These are phyloP conservation scores for Apiotrichum mycotoxinovorans DNA, from an alignment of 1,284 basidiomycete genomes.

Conservation along the genomic window DNA sequence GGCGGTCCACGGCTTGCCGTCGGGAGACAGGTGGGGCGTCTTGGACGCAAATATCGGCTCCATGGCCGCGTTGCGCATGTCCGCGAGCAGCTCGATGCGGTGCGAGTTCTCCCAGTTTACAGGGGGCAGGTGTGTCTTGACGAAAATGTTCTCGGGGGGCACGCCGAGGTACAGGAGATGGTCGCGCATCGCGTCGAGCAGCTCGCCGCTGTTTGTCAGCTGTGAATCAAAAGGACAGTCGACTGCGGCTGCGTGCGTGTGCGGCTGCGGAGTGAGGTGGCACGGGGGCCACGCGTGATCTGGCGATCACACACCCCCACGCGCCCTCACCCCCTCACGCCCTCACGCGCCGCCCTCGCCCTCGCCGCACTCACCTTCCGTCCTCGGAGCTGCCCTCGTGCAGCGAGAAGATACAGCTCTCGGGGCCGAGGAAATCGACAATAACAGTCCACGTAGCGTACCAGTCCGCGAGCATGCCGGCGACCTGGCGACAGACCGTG, in stretches of 20 bases:
- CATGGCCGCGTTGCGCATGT: conserved; percentile 51
- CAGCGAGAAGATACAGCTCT: conserved; percentile 38
- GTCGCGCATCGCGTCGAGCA: conserved; percentile 37
- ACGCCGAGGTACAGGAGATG: conserved; percentile 45
- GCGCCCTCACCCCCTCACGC: too few species aligned
- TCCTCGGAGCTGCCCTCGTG: conserved; percentile 42
- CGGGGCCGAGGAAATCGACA: conserved; percentile 44
- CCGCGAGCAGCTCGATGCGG: conserved; percentile 48
- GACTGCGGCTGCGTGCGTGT: too few species aligned
- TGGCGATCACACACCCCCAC: too few species aligned
- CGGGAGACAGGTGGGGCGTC: conserved; percentile 34
- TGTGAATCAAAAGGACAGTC: too few species aligned
- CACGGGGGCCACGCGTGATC: too few species aligned
- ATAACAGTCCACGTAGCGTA: conserved; percentile 46
- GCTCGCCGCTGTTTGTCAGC: conserved; percentile 12
- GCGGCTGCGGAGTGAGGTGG: too few species aligned
- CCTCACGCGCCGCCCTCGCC: too few species aligned
- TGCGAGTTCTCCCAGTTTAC: conserved; percentile 42
- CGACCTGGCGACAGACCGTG: conserved; percentile 43
- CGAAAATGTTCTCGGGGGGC: conserved; percentile 42
- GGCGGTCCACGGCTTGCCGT: conserved; percentile 42
- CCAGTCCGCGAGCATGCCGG: conserved; percentile 47
- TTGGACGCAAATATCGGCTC: conserved; percentile 43
- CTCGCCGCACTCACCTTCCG: conserved; percentile 15
- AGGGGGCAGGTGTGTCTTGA: conserved; percentile 33